Conservation (phyloP, 306 rosid genomes). For the Alnus glutinosa region DNA sequence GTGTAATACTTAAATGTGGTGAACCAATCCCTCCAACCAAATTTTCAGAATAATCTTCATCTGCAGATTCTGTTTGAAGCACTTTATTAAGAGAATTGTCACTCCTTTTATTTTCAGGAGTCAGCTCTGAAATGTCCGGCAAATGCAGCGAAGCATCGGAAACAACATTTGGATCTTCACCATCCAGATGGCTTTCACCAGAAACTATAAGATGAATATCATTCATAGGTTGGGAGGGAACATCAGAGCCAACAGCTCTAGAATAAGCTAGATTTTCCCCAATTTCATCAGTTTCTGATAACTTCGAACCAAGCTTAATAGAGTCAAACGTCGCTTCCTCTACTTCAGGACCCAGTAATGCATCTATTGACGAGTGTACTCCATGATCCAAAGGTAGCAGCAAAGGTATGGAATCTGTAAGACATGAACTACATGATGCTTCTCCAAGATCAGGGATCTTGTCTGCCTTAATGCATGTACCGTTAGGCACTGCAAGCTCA, state of each 20-base stretch:
- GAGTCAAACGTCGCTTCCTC: slow-evolving; percentile 34
- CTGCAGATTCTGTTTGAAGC: slow-evolving; percentile 36
- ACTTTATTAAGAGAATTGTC: slow-evolving; percentile 33
- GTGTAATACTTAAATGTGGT: slow-evolving; percentile 10
- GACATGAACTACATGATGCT: slow-evolving; percentile 41
- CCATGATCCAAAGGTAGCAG: slow-evolving; percentile 39
- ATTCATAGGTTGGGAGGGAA: slow-evolving; percentile 36
- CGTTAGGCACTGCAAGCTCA: slow-evolving; percentile 32
- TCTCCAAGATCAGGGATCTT: slow-evolving; percentile 37
- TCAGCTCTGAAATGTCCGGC: slow-evolving; percentile 40
- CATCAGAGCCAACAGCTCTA: slow-evolving; percentile 29
- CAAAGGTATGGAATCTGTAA: slow-evolving; percentile 34
- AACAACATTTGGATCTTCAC: slow-evolving; percentile 35
- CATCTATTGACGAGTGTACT: slow-evolving; percentile 26
- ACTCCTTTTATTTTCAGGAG: slow-evolving; percentile 36
- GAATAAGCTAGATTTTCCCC: slow-evolving; percentile 38
- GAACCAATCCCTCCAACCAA: slow-evolving; percentile 34
- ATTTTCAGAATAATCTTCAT: slow-evolving; percentile 37
- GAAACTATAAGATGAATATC: slow-evolving; percentile 32
- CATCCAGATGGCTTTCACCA: slow-evolving; percentile 40
- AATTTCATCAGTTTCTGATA: slow-evolving; percentile 34
- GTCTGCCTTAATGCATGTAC: slow-evolving; percentile 37
- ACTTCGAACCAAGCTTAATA: slow-evolving; percentile 29
- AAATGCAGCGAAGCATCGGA: slow-evolving; percentile 34
- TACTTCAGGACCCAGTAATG: slow-evolving; percentile 31